These are phyloP conservation scores for Corchorus capsularis DNA, from an alignment of 345 rosid genomes.

Conservation along the genomic window DNA sequence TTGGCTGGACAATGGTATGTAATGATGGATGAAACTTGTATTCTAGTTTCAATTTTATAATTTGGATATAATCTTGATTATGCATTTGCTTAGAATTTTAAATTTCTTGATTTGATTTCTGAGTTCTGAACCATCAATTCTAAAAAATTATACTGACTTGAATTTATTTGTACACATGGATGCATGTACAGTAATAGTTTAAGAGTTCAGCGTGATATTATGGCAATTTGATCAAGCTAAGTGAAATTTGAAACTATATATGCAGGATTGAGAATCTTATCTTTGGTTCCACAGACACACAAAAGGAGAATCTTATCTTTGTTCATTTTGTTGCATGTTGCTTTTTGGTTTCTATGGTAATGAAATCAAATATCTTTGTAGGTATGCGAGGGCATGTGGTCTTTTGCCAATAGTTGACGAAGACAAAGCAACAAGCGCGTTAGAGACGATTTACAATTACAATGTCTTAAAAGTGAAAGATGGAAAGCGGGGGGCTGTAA, in stretches of 20 bases:
- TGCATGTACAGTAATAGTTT: too few species aligned
- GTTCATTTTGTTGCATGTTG: background rate
- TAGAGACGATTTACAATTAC: slow-evolving; percentile 71
- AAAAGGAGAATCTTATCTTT: background rate
- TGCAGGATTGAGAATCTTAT: background rate
- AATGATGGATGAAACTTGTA: background rate
- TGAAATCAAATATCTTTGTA: slow-evolving; percentile 20
- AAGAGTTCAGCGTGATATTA: background rate
- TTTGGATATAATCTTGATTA: background rate
- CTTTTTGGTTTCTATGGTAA: background rate
- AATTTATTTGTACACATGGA: too few species aligned
- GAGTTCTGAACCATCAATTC: background rate
- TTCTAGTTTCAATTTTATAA: slow-evolving; percentile 1
- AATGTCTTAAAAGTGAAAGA: slow-evolving; percentile 81
- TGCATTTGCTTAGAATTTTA: background rate
- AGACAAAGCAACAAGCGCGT: slow-evolving; percentile 60
- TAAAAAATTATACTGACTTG: background rate
- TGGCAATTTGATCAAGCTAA: background rate
- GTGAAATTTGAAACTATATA: background rate
- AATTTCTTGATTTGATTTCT: background rate
- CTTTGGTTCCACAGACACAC: too few species aligned
- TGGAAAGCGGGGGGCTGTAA: slow-evolving; percentile 84
- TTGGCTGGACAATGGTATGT: slow-evolving; percentile 91
- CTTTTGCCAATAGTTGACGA: slow-evolving; percentile 75
- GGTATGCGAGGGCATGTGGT: slow-evolving; percentile 90